Percentiles rank a stretch among this genome's conserved stretches.
These are phyloP conservation scores for Leccinum arenicola DNA, from an alignment of 768 basidiomycete genomes.

Conservation along the genomic window DNA sequence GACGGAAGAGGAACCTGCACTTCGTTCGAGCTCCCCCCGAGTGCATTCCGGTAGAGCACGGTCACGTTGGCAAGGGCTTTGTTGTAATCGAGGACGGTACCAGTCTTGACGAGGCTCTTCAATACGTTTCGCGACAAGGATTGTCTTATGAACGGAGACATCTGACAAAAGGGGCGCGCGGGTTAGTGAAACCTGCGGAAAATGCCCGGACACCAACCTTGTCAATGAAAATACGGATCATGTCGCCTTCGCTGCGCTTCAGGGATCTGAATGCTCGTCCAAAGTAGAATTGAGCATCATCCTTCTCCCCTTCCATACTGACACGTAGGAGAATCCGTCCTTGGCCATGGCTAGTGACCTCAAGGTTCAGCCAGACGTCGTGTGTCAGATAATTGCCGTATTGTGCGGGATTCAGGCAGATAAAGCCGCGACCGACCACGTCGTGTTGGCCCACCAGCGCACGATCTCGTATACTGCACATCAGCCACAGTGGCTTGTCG, in stretches of 20 bases:
- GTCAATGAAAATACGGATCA: conserved; percentile 95
- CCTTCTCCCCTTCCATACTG: conserved; percentile 99
- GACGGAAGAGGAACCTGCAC: conserved; percentile 75
- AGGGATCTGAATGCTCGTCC: conserved; percentile 92
- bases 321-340: conserved; percentile 85
- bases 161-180: conserved; percentile 45
- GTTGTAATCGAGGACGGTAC: conserved; percentile 75
- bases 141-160: conserved; percentile 90
- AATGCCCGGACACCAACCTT: conserved; percentile 54
- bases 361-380: conserved; percentile 90
- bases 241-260: conserved; percentile 91
- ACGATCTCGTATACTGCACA: conserved; percentile 91
- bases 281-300: conserved; percentile 97
- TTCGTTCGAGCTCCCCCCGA: conserved; percentile 64
- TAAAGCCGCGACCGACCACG: conserved; percentile 85
- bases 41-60: conserved; percentile 76
- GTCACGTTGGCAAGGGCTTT: conserved; percentile 83
- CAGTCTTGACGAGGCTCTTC: conserved; percentile 71
- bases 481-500: conserved; percentile 92
- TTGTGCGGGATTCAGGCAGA: conserved; percentile 86
- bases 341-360: conserved; percentile 47
- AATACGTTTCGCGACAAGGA: conserved; percentile 75
- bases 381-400: conserved; percentile 89
- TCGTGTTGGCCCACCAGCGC: conserved; percentile 91
- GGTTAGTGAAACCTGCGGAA: not conserved